Evolutionary conservation across 306 rosid species (phyloP), one percentile per base, ranked within the genome.

Genomic region (Argentina anserina): DNA sequence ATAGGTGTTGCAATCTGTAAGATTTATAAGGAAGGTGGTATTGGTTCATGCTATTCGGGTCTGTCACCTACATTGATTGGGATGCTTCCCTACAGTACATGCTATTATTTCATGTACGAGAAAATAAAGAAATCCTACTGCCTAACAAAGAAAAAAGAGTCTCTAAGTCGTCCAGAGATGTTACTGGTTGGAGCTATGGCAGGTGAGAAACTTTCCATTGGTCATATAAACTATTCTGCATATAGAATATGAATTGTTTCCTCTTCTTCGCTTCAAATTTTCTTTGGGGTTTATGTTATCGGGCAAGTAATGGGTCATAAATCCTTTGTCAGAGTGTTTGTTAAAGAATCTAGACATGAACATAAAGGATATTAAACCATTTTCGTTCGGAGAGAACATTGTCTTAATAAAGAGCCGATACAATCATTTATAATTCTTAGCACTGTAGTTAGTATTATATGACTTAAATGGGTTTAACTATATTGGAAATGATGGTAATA

Each of bases 31-130:
- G 94, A 86, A n/a, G 96, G 97, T 59, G 98, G 98, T 75, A 66
- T 89, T 75, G 87, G 89, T 71, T 90, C 92, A 66, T 88, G 92
- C 72, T 94, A 94, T 87, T 83, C 98, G 17, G 97, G 98, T 73
- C 68, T 94, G 70, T 81, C 92, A 74, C 98, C 98, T 61, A 94
- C 98, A 18, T 75, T 94, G 60, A 75, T 89, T 58, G 98, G 98
- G 80, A 94, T 94, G 98, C 97, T 94, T 59, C 97, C 98, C 12
- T 91, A 94, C 87, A 94, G 98, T 81, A 91, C 98, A 17, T 90
- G 98, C 55, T 91, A 85, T 80, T 94, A 94, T 84, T 94, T 89
- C 83, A 91, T 94, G 98, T 94, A 94, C 9, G 98, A 94, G 59
- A 91, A 87, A 33, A 76, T 94, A 80, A 94, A 94, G 89, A 87